phyloP scores from a whole-genome alignment of 2,329 filamentous ascomycete species.

The Truncatella angustata region DNA sequence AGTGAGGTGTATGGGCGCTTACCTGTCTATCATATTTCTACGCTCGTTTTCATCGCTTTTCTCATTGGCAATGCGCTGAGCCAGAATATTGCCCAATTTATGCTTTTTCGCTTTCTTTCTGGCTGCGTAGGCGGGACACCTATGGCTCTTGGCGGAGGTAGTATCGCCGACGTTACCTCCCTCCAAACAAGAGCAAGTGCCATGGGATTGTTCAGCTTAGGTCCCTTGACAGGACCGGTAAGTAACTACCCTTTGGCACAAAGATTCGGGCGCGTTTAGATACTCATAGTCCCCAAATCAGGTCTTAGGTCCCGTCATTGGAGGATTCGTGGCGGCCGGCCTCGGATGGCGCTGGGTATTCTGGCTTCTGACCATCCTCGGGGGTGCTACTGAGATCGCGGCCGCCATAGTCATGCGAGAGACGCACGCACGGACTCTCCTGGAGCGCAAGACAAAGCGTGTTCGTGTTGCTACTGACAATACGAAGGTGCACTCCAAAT shows the following conservation, averaged over 20 bases:
- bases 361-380: too few species aligned
- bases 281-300: too few species aligned
- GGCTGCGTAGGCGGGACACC: conserved; percentile 54
- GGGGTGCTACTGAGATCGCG: too few species aligned
- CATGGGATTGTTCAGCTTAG: conserved; percentile 45
- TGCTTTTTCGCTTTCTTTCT: conserved; percentile 55
- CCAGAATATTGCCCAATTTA: conserved; percentile 47
- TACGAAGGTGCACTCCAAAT: too few species aligned
- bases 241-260: too few species aligned
- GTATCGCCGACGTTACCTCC: conserved; percentile 49
- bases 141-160: conserved; percentile 42
- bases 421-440: too few species aligned
- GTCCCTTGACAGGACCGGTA: too few species aligned
- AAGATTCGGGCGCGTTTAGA: too few species aligned
- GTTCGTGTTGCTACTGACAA: too few species aligned
- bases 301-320: conserved; percentile 45
- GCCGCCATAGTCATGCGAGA: too few species aligned
- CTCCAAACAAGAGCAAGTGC: conserved; percentile 41
- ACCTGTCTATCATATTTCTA: conserved; percentile 47
- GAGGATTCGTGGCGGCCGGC: conserved; percentile 42
- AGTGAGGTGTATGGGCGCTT: conserved; percentile 59
- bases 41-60: conserved; percentile 55
- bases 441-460: too few species aligned
- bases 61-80: conserved; percentile 62
- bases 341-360: conserved; percentile 48